Base-by-base conservation (phyloP, 2,329 filamentous ascomycete species). In the Didymella keratinophila region DNA sequence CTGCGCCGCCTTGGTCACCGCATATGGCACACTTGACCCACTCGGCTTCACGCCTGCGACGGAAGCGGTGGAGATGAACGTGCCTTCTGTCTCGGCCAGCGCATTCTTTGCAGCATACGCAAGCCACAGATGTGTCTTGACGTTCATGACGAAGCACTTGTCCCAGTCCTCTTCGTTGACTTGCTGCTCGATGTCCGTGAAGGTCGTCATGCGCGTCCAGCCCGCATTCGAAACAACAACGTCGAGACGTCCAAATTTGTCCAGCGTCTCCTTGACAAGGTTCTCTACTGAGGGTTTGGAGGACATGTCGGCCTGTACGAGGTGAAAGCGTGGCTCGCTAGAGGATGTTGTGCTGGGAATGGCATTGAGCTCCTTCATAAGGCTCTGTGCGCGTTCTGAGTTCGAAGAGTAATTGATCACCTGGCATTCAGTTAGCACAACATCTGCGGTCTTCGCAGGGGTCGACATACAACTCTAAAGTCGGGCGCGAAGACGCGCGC, bases 1-100 rank as follows among this genome's bases (percentile, higher is more conserved):
- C 57, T 85, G 84, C 11, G 91, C 91, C 0, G 91, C 90, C 72
- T 95, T 95, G 20, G 89, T 90, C 6, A 93, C 89, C 0, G 87
- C 82, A 70, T 95, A 95, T 5, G 91, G 86, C 83, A 87, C 81
- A 46, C 81, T 83, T 84, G 86, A 89, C 1, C 88, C 88, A 58
- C 82, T 85, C 0, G 85, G 83, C 66, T 83, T 86, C 2, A 90
- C 83, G 0, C 87, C 88, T 0, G 88, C 88, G 23, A 89, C 68
- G 43, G 83, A 87, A 0, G 88, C 86, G 0, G 87, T 89, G 1
- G 83, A 86, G 62, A 90, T 82, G 63, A 91, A 90, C 0, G 79
- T 78, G 1, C 87, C 87, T 57, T 87, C 82, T 0, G 78, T 88
- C 2, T 81, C 77, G 23, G 85, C 84, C 66, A 90, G 84, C 0